Conservation (phyloP, 352 stramenopile species). For the Phytophthora nicotianae region DNA sequence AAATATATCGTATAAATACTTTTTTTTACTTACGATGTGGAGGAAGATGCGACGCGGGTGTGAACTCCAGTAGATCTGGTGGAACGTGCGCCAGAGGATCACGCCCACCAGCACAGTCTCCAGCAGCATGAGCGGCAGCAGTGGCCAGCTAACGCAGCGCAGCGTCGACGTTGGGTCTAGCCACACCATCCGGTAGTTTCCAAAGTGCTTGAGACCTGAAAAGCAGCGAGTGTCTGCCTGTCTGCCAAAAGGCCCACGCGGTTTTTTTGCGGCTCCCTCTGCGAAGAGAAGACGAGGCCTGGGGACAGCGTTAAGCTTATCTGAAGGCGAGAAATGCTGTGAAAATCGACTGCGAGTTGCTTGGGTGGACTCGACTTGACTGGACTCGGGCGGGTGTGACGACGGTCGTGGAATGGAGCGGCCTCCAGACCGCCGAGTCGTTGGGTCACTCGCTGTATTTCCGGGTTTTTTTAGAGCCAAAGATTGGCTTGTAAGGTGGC, state of each 20-base stretch:
- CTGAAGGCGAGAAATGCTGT: slow-evolving; percentile 1
- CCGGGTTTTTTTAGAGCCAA: slow-evolving; percentile 21
- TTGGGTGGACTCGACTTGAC: background rate
- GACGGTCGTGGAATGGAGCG: slow-evolving; percentile 27
- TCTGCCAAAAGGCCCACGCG: slow-evolving; percentile 15
- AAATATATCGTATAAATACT: slow-evolving; percentile 8
- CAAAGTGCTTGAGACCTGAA: background rate
- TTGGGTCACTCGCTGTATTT: slow-evolving; percentile 14
- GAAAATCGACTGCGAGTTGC: background rate
- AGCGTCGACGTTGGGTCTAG: slow-evolving; percentile 31
- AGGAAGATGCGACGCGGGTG: slow-evolving; percentile 65
- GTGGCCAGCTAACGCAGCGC: slow-evolving; percentile 47
- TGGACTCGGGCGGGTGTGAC: background rate
- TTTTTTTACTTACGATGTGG: slow-evolving; percentile 47
- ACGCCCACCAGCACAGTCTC: slow-evolving; percentile 43
- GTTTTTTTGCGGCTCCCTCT: slow-evolving; percentile 22
- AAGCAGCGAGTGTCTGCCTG: slow-evolving; percentile 9
- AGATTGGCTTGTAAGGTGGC: slow-evolving; percentile 18
- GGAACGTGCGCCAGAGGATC: slow-evolving; percentile 60
- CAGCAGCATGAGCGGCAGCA: slow-evolving; percentile 56
- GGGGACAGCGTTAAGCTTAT: slow-evolving; percentile 3
- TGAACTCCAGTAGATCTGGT: slow-evolving; percentile 68
- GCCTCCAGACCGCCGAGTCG: background rate
- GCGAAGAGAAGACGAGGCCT: slow-evolving; percentile 14
- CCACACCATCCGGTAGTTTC: slow-evolving; percentile 44